phyloP scores from a whole-genome alignment of 140 eudicot genomes.

The Ambrosia hybrid region DNA sequence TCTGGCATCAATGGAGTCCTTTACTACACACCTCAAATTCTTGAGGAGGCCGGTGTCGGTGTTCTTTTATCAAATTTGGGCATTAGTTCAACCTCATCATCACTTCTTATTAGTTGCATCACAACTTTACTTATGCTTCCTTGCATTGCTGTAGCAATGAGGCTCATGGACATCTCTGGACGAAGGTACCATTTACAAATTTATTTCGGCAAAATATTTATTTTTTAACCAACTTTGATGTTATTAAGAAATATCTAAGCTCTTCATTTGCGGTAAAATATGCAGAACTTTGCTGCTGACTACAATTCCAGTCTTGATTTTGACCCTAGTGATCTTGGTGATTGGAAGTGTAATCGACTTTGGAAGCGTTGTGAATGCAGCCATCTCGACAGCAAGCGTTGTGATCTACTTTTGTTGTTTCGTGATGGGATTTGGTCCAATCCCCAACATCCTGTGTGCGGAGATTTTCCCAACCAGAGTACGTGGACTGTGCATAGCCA shows the following conservation, averaged over 20 bases:
- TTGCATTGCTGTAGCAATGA: conserved; percentile 91
- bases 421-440: conserved; percentile 87
- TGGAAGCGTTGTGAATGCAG: conserved; percentile 56
- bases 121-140: conserved; percentile 91
- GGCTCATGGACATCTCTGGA: conserved; percentile 87
- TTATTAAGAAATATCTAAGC: no score
- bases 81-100: conserved; percentile 72
- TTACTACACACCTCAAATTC: conserved; percentile 97
- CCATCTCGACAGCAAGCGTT: conserved; percentile 68
- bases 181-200: no score
- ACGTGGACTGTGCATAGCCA: conserved; percentile 92
- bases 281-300: conserved; percentile 74
- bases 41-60: conserved; percentile 87
- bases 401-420: conserved; percentile 75
- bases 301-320: conserved; percentile 71
- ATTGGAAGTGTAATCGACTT: conserved; percentile 60
- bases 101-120: conserved; percentile 79
- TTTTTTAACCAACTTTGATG: no score
- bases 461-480: conserved; percentile 96
- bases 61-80: conserved; percentile 75
- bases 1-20: conserved; percentile 94
- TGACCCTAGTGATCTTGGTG: conserved; percentile 54
- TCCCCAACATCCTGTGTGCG: conserved; percentile 90
- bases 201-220: no score
- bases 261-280: no score